A percentile compares a stretch with the other conserved stretches of the same genome.
Conservation (phyloP, 257 asterid genomes). For the Nyctanthes arbortristis region DNA sequence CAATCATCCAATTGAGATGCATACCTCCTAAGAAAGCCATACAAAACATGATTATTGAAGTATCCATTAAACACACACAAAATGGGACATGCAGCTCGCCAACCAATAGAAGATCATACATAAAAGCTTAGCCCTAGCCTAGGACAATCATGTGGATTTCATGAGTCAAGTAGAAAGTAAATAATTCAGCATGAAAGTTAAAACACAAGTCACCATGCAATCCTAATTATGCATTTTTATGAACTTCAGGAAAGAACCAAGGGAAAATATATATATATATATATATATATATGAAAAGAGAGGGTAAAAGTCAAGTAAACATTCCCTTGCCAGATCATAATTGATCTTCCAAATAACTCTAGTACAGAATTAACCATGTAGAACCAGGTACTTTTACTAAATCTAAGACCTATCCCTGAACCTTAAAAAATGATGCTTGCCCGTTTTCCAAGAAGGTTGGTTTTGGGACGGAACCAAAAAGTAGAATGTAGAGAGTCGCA, state of each 20-base stretch:
- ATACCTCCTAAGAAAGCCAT: not conserved
- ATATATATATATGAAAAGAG: no score
- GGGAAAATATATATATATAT: no score
- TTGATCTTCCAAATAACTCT: not conserved
- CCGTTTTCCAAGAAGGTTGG: not conserved
- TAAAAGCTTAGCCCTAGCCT: not conserved
- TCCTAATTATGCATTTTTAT: not conserved
- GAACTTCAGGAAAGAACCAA: slow-evolving; percentile 1
- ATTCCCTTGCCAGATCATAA: not conserved
- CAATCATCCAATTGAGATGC: slow-evolving; percentile 1
- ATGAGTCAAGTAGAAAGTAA: slow-evolving; percentile 10
- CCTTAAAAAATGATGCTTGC: not conserved
- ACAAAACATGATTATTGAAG: not conserved
- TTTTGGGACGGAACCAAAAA: not conserved
- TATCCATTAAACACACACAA: not conserved
- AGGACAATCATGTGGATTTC: not conserved
- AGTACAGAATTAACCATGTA: not conserved
- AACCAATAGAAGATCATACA: not conserved
- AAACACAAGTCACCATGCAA: not conserved
- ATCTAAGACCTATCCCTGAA: not conserved
- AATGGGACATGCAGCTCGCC: slow-evolving; percentile 2
- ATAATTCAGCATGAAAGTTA: not conserved
- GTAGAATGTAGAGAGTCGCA: no score
- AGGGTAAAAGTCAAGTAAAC: not conserved
- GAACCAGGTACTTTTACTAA: not conserved